Evolutionary conservation across 164 flowering plant species (phyloP).

Genomic region (Chimonanthus salicifolius): DNA sequence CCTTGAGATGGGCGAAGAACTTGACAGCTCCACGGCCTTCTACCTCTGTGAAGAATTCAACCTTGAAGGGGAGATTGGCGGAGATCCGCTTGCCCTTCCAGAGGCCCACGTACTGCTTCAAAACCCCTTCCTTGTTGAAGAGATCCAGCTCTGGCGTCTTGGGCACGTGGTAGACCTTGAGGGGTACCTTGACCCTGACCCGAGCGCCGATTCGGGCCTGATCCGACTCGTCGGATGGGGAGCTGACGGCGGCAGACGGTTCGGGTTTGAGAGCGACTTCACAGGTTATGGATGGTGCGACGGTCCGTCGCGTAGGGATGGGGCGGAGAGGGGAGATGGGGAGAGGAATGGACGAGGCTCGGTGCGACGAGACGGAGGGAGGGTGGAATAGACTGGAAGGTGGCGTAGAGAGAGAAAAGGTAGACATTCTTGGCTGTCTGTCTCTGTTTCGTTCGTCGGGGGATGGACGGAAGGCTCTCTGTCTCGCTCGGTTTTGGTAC

Average conservation of each 20-base stretch:
- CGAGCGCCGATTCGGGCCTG: constrained; percentile 48
- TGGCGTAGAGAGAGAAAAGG: not conserved
- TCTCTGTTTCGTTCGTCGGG: not conserved
- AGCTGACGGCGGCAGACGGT: not conserved
- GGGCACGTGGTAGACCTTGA: constrained; percentile 80
- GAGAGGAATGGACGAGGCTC: not conserved
- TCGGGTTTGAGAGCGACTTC: constrained; percentile 12
- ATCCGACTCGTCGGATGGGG: constrained; percentile 2
- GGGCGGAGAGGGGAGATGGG: not conserved
- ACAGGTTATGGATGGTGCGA: constrained; percentile 1
- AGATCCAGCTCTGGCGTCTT: constrained; percentile 63
- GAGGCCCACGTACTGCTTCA: constrained; percentile 66
- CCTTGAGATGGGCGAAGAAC: constrained; percentile 74
- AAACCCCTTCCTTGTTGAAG: constrained; percentile 52
- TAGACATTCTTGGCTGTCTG: not conserved
- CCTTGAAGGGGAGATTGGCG: constrained; percentile 74
- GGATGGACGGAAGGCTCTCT: not conserved
- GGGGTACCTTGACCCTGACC: constrained; percentile 68
- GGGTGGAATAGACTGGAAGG: not conserved
- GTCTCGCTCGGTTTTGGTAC: too few relatives aligned
- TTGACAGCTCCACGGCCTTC: constrained; percentile 57
- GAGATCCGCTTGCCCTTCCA: constrained; percentile 83
- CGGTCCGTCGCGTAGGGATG: not conserved
- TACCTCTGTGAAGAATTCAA: constrained; percentile 41
- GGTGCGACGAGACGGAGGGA: not conserved